These are phyloP conservation scores for Chiua virens DNA, from an alignment of 768 basidiomycete species.

Conservation along the genomic window DNA sequence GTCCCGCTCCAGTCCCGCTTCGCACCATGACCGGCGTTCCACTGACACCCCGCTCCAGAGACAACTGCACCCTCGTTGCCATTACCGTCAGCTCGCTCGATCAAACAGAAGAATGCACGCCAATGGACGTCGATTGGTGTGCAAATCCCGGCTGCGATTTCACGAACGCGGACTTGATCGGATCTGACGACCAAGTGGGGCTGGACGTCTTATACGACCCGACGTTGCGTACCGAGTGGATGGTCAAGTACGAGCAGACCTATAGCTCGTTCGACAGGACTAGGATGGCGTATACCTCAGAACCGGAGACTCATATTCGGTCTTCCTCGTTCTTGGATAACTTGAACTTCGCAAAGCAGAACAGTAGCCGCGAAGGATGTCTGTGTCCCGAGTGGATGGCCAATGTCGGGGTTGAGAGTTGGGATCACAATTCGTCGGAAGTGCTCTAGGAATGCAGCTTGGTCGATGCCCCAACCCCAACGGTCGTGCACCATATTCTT, in stretches of 20 bases:
- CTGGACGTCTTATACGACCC: conserved; percentile 7
- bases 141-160: not conserved
- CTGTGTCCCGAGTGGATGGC: conserved; percentile 26
- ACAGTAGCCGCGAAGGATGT: conserved; percentile 10
- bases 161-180: not conserved
- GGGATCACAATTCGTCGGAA: conserved; percentile 5
- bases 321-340: not conserved
- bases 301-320: not conserved
- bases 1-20: not conserved
- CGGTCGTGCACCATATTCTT: too few relatives aligned
- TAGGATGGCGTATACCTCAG: not conserved
- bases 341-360: not conserved
- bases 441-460: not conserved
- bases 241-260: conserved; percentile 11
- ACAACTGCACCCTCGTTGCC: too few relatives aligned
- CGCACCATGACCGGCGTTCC: not conserved
- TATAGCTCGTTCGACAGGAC: conserved; percentile 1
- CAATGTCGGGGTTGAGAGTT: conserved; percentile 12
- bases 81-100: not conserved
- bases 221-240: conserved; percentile 8
- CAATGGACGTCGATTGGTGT: not conserved
- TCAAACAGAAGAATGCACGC: not conserved
- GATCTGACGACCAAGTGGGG: conserved; percentile 4
- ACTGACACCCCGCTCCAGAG: not conserved
- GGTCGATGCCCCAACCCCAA: too few relatives aligned